Evolutionary conservation across 2,329 filamentous ascomycete species (phyloP), one percentile per base, ranked within the genome.

Genomic region (Elsinoe perseae): DNA sequence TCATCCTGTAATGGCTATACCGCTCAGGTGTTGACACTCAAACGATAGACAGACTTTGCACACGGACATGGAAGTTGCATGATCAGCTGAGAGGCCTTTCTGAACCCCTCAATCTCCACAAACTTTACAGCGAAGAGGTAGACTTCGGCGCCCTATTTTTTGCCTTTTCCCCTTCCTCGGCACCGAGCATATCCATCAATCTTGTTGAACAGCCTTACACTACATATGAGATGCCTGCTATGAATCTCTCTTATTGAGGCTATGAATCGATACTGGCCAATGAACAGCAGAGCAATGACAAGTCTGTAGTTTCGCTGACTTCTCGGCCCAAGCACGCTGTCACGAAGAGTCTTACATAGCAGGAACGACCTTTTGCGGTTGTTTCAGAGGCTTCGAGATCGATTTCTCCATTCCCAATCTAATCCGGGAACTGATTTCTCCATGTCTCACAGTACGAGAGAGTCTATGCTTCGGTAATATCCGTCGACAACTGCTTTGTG

Each of bases 401-500:
- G 9, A 36, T 25, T n/a, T 27, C 2, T 25, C 40, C 21, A 38
- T 16, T 16, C 34, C 14, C 34, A 2, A 9, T 38, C 20, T 25
- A 18, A 25, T 44, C 40, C 25, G 40, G 40, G 40, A 25, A 25
- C 9, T 44, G 20, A 23, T 23, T 38, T 38, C 40, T n/a, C 40
- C 40, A 25, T 44, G 40, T 44, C 40, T 44, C 40, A 44, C 40
- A 12, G 3, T 44, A 44, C 40, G 40, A 44, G 20, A 44, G n/a
- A 6, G 40, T 25, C 20, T 25, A 23, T 44, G 40, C 40, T 44
- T 44, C 40, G 23, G 21, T 18, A 23, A 23, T 21, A 12, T 3
- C 40, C 40, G 40, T 44, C 9, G n/a, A 14, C 10, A 36, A 4
- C n/a, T 36, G 32, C 10, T 36, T 36, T 36, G 12, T 4, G 5